Evolutionary conservation across 2,329 filamentous ascomycete genomes (phyloP).

Genomic region (Aspergillus sp.): DNA sequence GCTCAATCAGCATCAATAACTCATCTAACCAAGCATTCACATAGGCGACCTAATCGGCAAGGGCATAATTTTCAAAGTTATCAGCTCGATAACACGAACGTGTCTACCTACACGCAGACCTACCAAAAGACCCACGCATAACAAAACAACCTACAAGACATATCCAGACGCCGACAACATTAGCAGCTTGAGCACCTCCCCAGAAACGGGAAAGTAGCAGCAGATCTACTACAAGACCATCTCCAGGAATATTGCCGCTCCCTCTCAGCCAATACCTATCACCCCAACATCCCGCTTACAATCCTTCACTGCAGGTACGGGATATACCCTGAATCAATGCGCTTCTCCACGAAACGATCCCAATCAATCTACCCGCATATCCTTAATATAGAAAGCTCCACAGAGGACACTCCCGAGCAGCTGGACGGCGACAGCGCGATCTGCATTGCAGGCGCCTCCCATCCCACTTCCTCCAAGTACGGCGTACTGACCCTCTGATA

Average conservation of each 20-base stretch:
- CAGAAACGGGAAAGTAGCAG: slow-evolving; percentile 2
- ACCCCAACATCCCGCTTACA: background rate
- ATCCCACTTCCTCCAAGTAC: background rate
- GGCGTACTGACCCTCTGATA: background rate
- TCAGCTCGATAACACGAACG: slow-evolving; percentile 39
- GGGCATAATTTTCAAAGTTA: too few species aligned
- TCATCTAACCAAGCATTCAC: slow-evolving; percentile 40
- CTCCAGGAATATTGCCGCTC: background rate
- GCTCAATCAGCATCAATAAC: slow-evolving; percentile 42
- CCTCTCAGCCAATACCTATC: background rate
- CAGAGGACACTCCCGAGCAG: background rate
- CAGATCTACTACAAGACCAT: background rate
- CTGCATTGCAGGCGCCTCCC: slow-evolving; percentile 3
- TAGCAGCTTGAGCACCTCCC: slow-evolving; percentile 29
- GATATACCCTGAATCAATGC: too few species aligned
- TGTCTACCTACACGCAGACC: slow-evolving; percentile 47
- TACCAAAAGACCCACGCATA: slow-evolving; percentile 43
- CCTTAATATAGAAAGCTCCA: background rate
- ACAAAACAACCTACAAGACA: slow-evolving; percentile 32
- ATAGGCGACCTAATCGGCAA: slow-evolving; percentile 35
- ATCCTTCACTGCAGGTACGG: background rate
- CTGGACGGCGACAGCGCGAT: background rate
- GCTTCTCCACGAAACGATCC: background rate
- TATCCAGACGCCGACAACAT: slow-evolving; percentile 25
- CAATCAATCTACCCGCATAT: background rate